These are phyloP conservation scores for Ophiobolus disseminans DNA, from an alignment of 2,329 filamentous ascomycete genomes.

Conservation along the genomic window DNA sequence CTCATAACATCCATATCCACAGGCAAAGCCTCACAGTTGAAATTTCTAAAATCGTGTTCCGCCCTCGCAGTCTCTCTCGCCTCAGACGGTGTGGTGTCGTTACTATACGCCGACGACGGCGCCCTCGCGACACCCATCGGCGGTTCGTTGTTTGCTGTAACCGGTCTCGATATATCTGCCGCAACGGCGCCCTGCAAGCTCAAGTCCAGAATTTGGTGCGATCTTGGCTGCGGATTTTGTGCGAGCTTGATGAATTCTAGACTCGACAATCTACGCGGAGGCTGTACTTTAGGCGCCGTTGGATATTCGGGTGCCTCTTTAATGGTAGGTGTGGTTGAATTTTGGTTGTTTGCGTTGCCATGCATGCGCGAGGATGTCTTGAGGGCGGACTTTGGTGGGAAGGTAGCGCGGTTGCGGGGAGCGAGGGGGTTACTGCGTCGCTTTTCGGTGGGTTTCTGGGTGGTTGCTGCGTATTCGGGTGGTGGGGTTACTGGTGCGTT, in stretches of 20 bases:
- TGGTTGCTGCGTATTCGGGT: slow-evolving; percentile 1
- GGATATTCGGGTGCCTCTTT: slow-evolving; percentile 5
- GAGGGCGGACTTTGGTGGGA: slow-evolving; percentile 9
- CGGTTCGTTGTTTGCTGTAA: not conserved
- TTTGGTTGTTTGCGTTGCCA: not conserved
- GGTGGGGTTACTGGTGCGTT: slow-evolving; percentile 10
- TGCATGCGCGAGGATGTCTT: not conserved
- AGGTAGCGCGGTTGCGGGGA: slow-evolving; percentile 8
- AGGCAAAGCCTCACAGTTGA: slow-evolving; percentile 27
- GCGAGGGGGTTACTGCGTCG: slow-evolving; percentile 1
- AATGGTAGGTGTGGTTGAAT: slow-evolving; percentile 1
- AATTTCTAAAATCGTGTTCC: slow-evolving; percentile 26
- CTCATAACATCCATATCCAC: not conserved
- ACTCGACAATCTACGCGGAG: slow-evolving; percentile 14
- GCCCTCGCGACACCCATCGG: not conserved
- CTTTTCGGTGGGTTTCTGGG: not conserved
- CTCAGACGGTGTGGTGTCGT: slow-evolving; percentile 17
- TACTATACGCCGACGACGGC: slow-evolving; percentile 11
- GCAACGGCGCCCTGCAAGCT: slow-evolving; percentile 12
- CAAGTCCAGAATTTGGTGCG: slow-evolving; percentile 17
- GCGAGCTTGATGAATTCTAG: slow-evolving; percentile 27
- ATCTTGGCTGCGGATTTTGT: slow-evolving; percentile 11
- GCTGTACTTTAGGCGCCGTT: not conserved
- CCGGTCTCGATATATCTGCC: slow-evolving; percentile 3
- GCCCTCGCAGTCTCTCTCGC: slow-evolving; percentile 16